Base-by-base conservation (phyloP, 805 yeast genomes). In the Candida piceae region DNA sequence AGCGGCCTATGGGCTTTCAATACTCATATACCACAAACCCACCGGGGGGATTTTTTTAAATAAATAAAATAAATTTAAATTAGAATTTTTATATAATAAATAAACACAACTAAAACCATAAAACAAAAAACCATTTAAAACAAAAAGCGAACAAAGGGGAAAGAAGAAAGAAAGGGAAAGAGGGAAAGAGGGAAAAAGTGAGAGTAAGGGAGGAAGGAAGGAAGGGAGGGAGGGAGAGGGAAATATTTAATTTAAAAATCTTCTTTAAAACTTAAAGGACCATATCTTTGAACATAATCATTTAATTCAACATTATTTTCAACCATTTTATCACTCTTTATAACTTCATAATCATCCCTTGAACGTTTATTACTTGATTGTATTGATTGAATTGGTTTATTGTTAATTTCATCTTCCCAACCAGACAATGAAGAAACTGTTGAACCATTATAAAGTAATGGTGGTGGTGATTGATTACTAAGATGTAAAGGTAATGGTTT, bases 161-260 rank as follows among this genome's bases (percentile, higher is more conserved):
- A 13, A 16, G 16, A 18, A 29, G 16, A 32, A 33, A 22, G n/a
- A n/a, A 17, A 20, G 16, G 24, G 16, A n/a, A 27, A 27, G 20
- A 16, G 19, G 28, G 10, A 5, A 24, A 25, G 16, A 33, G 16
- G 23, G 19, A 16, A 17, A 16, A 15, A 24, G 7, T 24, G 26
- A 20, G 26, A 15, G 12, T 21, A 19, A 20, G n/a, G n/a, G n/a
- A n/a, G n/a, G n/a, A n/a, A n/a, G n/a, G n/a, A n/a, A n/a, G n/a
- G n/a, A n/a, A n/a, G n/a, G n/a, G n/a, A n/a, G n/a, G n/a, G n/a
- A n/a, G n/a, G n/a, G n/a, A n/a, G n/a, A n/a, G n/a, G n/a, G n/a
- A n/a, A n/a, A n/a, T n/a, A n/a, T n/a, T n/a, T n/a, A n/a, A 32
- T 9, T 52, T 52, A 74, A 44, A 74, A 74, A 26, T 72, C 76